phyloP scores from a whole-genome alignment of 805 yeast genomes.

The Zygotorulaspora danielsina region DNA sequence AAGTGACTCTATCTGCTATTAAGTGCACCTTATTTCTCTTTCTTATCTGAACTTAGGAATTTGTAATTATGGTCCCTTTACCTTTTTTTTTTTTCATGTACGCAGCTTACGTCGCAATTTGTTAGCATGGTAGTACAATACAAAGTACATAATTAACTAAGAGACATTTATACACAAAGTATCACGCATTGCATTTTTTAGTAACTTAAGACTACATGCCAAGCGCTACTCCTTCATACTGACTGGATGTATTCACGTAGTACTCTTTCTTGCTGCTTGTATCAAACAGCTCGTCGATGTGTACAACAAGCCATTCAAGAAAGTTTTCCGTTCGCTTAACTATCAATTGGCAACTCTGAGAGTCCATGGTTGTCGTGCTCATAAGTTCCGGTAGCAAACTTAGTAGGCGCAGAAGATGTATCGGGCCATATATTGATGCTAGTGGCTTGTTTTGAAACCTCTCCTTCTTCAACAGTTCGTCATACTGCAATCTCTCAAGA shows the following conservation, averaged over 20 bases:
- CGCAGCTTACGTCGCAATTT: too few species aligned
- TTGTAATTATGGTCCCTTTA: too few species aligned
- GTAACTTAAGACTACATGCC: conserved; percentile 27
- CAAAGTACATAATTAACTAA: too few species aligned
- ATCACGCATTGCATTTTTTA: too few species aligned
- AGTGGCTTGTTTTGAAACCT: conserved; percentile 12
- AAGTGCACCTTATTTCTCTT: too few species aligned
- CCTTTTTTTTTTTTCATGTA: too few species aligned
- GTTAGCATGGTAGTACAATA: too few species aligned
- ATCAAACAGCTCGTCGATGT: conserved; percentile 16
- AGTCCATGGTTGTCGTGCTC: conserved; percentile 74
- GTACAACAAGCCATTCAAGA: conserved; percentile 27
- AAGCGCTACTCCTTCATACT: conserved; percentile 36
- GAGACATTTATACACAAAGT: too few species aligned
- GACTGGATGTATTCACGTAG: conserved; percentile 34
- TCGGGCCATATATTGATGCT: conserved; percentile 63
- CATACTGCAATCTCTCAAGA: conserved; percentile 31
- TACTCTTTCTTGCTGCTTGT: conserved; percentile 15
- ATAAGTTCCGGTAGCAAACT: conserved; percentile 80
- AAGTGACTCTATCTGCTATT: too few species aligned
- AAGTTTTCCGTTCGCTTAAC: conserved; percentile 29
- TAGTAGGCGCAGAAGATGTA: conserved; percentile 73
- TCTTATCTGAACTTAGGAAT: too few species aligned
- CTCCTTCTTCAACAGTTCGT: conserved; percentile 18
- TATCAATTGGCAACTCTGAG: conserved; percentile 46